Conservation (phyloP, 2,329 filamentous ascomycete genomes). For the Meredithiella fracta region DNA sequence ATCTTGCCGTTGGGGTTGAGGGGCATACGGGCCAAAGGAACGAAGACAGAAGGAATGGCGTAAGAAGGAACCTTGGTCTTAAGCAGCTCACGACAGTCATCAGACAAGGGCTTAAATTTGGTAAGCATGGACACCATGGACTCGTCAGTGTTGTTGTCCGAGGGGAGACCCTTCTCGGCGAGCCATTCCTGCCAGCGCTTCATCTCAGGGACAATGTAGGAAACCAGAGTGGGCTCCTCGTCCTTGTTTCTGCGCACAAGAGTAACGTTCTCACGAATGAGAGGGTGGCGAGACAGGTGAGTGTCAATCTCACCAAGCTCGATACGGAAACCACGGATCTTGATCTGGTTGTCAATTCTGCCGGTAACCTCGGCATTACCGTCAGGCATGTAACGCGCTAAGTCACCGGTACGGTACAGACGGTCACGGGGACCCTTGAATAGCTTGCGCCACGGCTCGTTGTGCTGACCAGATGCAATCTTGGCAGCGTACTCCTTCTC, state of each 20-base stretch:
- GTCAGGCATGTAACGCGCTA: slow-evolving; percentile 56
- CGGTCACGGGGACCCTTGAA: slow-evolving; percentile 74
- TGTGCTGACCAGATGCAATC: slow-evolving; percentile 9
- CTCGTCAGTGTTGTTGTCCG: slow-evolving; percentile 12
- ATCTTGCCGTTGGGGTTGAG: slow-evolving; percentile 59
- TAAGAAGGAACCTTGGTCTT: slow-evolving; percentile 23
- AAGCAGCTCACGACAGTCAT: slow-evolving; percentile 24
- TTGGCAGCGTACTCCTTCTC: slow-evolving; percentile 24
- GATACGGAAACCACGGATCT: slow-evolving; percentile 89
- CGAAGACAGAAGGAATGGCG: slow-evolving; percentile 22
- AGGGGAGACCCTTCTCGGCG: slow-evolving; percentile 15
- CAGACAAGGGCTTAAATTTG: slow-evolving; percentile 23
- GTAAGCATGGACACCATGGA: slow-evolving; percentile 21
- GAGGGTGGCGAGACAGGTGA: slow-evolving; percentile 54
- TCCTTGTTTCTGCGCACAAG: slow-evolving; percentile 68
- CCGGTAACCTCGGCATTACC: slow-evolving; percentile 67
- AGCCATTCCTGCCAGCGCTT: slow-evolving; percentile 58
- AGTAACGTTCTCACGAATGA: slow-evolving; percentile 74
- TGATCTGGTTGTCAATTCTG: slow-evolving; percentile 75
- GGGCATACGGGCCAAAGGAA: slow-evolving; percentile 19
- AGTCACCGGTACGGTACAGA: slow-evolving; percentile 73
- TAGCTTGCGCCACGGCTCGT: slow-evolving; percentile 59
- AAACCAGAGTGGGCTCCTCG: slow-evolving; percentile 74
- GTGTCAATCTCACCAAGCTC: slow-evolving; percentile 88
- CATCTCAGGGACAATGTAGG: slow-evolving; percentile 75